phyloP scores from a whole-genome alignment of 2,329 filamentous ascomycete species.

The Tolypocladium paradoxum region DNA sequence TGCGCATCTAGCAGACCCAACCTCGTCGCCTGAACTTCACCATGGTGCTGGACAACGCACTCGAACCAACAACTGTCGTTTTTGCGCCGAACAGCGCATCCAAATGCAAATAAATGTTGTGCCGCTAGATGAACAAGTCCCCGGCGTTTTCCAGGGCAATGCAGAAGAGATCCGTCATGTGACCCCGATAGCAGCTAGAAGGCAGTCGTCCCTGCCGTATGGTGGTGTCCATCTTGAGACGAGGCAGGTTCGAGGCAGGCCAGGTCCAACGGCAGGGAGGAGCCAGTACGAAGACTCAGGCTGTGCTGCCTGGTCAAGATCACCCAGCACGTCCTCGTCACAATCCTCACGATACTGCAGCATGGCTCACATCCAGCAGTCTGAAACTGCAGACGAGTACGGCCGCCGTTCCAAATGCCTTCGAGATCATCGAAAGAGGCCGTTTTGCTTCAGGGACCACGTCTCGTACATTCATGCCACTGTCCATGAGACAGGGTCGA shows the following conservation, averaged over 20 bases:
- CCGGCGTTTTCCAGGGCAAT: too few relatives aligned
- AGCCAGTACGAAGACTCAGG: background rate
- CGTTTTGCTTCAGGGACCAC: constrained; percentile 17
- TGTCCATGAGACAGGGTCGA: background rate
- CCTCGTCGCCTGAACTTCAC: too few relatives aligned
- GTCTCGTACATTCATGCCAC: constrained; percentile 9
- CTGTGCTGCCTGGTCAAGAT: background rate
- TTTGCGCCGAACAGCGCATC: too few relatives aligned
- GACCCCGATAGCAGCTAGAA: too few relatives aligned
- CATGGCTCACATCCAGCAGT: background rate
- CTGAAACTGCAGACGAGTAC: constrained; percentile 13
- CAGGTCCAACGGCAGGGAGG: too few relatives aligned
- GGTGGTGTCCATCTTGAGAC: background rate
- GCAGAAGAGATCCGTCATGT: too few relatives aligned
- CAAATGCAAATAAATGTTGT: too few relatives aligned
- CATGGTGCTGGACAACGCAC: too few relatives aligned
- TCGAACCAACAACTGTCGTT: too few relatives aligned
- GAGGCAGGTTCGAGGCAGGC: background rate
- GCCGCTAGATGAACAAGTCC: too few relatives aligned
- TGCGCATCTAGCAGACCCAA: too few relatives aligned
- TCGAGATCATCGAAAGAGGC: constrained; percentile 9
- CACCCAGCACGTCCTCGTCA: background rate
- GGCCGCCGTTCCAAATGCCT: constrained; percentile 17
- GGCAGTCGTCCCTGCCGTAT: background rate
- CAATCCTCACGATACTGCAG: background rate